phyloP scores from a whole-genome alignment of 139 green algal genomes.

The Yamagishiella unicocca region DNA sequence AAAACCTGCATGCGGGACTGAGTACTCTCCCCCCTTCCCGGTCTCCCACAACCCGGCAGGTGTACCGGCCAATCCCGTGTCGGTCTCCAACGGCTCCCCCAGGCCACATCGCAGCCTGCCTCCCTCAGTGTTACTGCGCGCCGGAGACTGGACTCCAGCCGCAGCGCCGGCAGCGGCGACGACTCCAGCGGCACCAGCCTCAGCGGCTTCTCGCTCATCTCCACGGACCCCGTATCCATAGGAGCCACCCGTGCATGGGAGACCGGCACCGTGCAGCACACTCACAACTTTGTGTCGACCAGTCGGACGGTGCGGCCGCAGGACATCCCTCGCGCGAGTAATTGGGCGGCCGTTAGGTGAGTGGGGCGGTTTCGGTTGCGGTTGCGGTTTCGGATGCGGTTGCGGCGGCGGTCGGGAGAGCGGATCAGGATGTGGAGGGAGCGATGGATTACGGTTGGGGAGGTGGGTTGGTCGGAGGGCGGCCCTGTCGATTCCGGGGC shows the following conservation, averaged over 20 bases:
- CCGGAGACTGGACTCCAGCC: background rate
- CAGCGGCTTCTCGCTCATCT: conserved; percentile 38
- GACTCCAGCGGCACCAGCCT: background rate
- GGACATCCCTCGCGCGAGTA: conserved; percentile 12
- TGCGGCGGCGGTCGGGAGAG: background rate
- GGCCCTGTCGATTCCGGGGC: no score
- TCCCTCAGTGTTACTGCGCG: conserved; percentile 10
- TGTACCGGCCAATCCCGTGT: conserved; percentile 39
- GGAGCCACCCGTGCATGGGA: conserved; percentile 36
- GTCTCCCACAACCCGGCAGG: background rate
- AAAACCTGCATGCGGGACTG: no score
- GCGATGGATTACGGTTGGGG: no score
- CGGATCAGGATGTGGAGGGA: background rate
- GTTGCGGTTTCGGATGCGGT: no score
- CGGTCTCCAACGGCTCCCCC: conserved; percentile 29
- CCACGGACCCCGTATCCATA: background rate
- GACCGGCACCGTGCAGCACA: conserved; percentile 14
- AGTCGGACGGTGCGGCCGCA: conserved; percentile 3
- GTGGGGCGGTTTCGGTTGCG: no score
- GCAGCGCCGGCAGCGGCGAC: background rate
- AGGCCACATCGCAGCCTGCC: conserved; percentile 7
- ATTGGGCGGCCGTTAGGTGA: conserved; percentile 31
- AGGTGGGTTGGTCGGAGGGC: no score
- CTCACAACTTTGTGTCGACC: conserved; percentile 13
- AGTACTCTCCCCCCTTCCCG: background rate